Evolutionary conservation across 495 filamentous ascomycete species (phyloP), one percentile per base, ranked within the genome.

Genomic region (Elaphomyces granulatus): DNA sequence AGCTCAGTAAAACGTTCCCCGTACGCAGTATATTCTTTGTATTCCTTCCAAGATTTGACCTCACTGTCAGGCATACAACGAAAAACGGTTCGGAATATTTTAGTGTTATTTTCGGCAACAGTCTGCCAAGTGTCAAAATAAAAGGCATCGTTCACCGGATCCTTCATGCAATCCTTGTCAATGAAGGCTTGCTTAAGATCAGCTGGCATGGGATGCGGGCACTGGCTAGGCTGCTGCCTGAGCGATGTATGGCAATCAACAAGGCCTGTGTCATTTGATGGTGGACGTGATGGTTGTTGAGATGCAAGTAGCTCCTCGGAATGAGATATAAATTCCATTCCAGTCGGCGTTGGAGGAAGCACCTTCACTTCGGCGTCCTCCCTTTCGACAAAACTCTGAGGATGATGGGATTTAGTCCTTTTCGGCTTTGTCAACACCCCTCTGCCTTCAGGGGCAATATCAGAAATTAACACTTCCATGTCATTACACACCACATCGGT

Each of bases 31-130:
- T 80, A 94, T 42, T 93, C 81, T 50, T 84, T 87, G 63, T 96
- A 98, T 46, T 92, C 83, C 47, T 81, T 80, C 92, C 92, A 98
- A 37, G 75, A 83, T 45, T 78, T 81, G 45, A 92, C 92, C 49
- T 95, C 85, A 40, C 74, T 93, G 52, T 98, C 90, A 1, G 90
- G 90, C 83, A 88, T 88, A 58, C 86, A 94, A 34, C 92, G 78
- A 66, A 98, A 98, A 9, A 98, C 92, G 40, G 80, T 75, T 17
- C 92, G 78, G 62, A 78, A 98, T 21, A 98, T 71, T 44, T 83
- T 81, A 3, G 90, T 95, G 55, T 98, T 98, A 59, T 95, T 95
- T 36, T 82, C 79, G 4, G 90, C 90, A 32, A 87, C 75, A n/a
- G 73, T 63, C 45, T 77, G 76, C 90, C 90, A 98, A 1, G 80